Base-by-base conservation (phyloP, 208 protist genomes). In the Trypanosoma cruzi region DNA sequence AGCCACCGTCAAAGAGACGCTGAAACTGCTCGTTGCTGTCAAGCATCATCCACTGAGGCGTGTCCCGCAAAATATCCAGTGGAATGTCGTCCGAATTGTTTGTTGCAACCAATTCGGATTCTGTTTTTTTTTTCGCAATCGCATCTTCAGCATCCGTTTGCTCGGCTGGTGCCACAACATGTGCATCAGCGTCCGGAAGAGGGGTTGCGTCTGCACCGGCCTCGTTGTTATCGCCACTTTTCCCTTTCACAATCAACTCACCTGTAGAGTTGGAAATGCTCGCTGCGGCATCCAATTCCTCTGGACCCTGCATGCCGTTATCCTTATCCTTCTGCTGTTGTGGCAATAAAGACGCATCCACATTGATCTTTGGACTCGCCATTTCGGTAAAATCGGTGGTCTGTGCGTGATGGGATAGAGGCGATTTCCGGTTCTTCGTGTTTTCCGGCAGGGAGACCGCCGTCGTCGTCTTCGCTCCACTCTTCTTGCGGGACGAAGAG, bases 1-100 rank as follows among this genome's bases (percentile, higher is more conserved):
- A 95, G 49, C 93, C 93, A 55, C 84, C 71, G 55, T 95, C 86
- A 56, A 97, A 97, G 49, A 97, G 82, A 10, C 70, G 48, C 49
- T 90, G 73, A 55, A 97, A 95, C 71, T 90, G 77, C 73, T 91
- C 85, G 34, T 66, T 69, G 48, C 65, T 80, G 60, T 63, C 82
- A 44, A 82, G 76, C 54, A 68, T 53, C 57, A 77, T 64, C 71
- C 73, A 75, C 42, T 78, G 53, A 4, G 61, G 58, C 14, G 62
- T 73, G 44, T 73, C 57, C 11, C 24, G 59, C 13, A 67, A 59
- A n/a, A 49, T 48, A 55, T 79, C 73, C 16, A 65, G 44, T 13
- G 53, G 16, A 4, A 34, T 48, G 13, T 56, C 46, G 0, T 65
- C 57, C 13, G 36, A 14, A 29, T 2, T 26, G 24, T 48, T 28